A percentile compares a stretch with the other conserved stretches of the same genome.
phyloP scores from a whole-genome alignment of 1,284 basidiomycete genomes.

The Leccinum griseonigrum region DNA sequence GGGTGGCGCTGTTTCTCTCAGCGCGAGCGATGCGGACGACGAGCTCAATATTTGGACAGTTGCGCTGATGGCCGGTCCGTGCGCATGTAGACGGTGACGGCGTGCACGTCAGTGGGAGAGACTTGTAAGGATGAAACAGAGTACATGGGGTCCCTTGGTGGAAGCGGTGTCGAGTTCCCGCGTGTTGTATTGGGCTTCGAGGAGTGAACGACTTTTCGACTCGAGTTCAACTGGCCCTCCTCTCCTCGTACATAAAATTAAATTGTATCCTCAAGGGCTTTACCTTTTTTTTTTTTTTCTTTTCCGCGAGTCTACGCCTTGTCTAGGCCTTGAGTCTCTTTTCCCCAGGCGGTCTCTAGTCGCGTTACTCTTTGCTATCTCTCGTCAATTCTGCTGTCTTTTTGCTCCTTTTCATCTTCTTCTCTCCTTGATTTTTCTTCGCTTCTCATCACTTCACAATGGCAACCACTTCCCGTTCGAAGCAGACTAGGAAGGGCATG shows the following conservation, averaged over 20 bases:
- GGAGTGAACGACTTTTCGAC: neutral
- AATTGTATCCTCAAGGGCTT: slow-evolving; percentile 28
- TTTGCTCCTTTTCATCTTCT: slow-evolving; percentile 24
- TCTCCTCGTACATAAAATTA: slow-evolving; percentile 16
- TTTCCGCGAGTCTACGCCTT: slow-evolving; percentile 19
- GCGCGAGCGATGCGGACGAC: neutral
- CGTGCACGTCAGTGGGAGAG: neutral
- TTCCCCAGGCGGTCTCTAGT: slow-evolving; percentile 24
- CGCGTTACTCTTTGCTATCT: slow-evolving; percentile 36
- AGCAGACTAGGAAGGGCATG: slow-evolving; percentile 55
- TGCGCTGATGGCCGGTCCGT: neutral
- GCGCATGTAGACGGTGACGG: neutral
- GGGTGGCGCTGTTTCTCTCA: slow-evolving; percentile 13
- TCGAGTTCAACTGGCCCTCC: too few relatives aligned
- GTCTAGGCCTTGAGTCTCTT: slow-evolving; percentile 20
- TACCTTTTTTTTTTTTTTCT: slow-evolving; percentile 15
- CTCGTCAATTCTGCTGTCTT: slow-evolving; percentile 35
- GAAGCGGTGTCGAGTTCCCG: slow-evolving; percentile 32
- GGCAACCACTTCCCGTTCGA: slow-evolving; percentile 60
- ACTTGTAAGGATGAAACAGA: neutral
- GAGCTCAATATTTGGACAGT: neutral
- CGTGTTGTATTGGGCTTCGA: slow-evolving; percentile 26
- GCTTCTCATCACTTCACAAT: slow-evolving; percentile 37
- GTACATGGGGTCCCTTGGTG: slow-evolving; percentile 19
- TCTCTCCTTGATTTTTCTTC: slow-evolving; percentile 34